These are phyloP conservation scores for Coemansia reversa DNA, from an alignment of 192 early-diverging fungal genomes.

Conservation along the genomic window DNA sequence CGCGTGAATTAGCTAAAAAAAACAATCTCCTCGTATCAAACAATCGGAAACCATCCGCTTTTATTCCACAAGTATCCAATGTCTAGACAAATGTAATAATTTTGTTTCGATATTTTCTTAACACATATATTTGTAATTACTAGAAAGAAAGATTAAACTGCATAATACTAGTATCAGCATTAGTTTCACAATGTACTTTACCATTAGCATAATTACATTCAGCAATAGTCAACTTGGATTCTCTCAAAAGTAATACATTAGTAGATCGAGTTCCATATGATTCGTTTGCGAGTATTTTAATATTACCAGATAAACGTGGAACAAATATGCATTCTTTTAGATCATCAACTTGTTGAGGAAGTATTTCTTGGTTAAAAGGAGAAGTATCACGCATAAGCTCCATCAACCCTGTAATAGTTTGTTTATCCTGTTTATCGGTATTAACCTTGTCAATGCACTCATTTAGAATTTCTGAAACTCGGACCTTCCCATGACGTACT, in stretches of 20 bases:
- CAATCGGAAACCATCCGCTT: background rate
- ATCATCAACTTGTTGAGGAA: conserved; percentile 22
- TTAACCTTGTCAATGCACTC: too few relatives aligned
- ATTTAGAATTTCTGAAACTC: conserved; percentile 1
- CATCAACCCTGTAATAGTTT: conserved; percentile 9
- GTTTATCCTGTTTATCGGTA: conserved; percentile 9
- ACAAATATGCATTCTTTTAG: conserved; percentile 40
- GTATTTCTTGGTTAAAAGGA: background rate
- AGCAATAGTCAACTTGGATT: conserved; percentile 15
- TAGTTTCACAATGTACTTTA: too few relatives aligned
- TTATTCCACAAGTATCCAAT: too few relatives aligned
- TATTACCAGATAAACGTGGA: conserved; percentile 10
- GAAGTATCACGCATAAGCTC: conserved; percentile 17
- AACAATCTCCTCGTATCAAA: too few relatives aligned
- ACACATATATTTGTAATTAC: too few relatives aligned
- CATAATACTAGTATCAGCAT: background rate
- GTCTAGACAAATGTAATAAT: too few relatives aligned
- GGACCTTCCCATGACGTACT: conserved; percentile 17
- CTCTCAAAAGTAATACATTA: conserved; percentile 28
- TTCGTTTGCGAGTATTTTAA: background rate
- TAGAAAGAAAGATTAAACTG: too few relatives aligned
- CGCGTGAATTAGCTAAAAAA: too few relatives aligned
- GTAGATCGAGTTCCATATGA: conserved; percentile 44
- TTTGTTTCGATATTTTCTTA: too few relatives aligned
- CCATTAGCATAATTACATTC: conserved; percentile 12